Percentiles rank a stretch among this genome's conserved stretches.
Conservation (phyloP, 2,329 filamentous ascomycete species). For the Dichotomopilus funicola region DNA sequence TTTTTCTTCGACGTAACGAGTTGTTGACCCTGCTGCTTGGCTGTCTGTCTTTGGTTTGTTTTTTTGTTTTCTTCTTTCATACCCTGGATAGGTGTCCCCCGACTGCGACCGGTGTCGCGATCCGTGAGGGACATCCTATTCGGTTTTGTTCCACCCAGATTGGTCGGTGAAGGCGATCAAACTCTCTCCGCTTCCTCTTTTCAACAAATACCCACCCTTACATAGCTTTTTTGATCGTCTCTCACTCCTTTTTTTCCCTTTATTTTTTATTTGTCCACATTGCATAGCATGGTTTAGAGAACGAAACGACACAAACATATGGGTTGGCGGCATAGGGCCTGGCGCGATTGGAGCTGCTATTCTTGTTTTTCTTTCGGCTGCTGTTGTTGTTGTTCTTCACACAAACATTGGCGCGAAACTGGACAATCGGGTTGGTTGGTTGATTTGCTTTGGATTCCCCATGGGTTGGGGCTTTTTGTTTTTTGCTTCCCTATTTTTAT, state of each 20-base stretch:
- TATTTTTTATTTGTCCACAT: conserved; percentile 3
- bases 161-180: no score
- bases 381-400: no score
- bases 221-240: conserved; percentile 20
- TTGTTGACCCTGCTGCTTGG: conserved; percentile 23
- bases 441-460: conserved; percentile 16
- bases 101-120: no score
- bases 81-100: background rate
- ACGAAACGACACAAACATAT: conserved; percentile 24
- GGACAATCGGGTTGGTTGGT: conserved; percentile 22
- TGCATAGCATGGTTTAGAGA: conserved; percentile 14
- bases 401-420: conserved; percentile 14
- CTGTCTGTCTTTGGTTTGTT: background rate
- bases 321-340: conserved; percentile 7
- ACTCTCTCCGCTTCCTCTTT: no score
- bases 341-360: conserved; percentile 5
- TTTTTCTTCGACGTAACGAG: conserved; percentile 19
- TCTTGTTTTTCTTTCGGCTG: no score
- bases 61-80: conserved; percentile 3
- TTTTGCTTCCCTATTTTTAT: no score
- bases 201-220: no score
- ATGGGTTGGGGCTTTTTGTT: no score
- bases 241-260: background rate
- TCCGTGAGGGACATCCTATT: no score
- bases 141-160: no score